phyloP scores from a whole-genome alignment of 768 basidiomycete species.

The Pleurotus cornucopiae region DNA sequence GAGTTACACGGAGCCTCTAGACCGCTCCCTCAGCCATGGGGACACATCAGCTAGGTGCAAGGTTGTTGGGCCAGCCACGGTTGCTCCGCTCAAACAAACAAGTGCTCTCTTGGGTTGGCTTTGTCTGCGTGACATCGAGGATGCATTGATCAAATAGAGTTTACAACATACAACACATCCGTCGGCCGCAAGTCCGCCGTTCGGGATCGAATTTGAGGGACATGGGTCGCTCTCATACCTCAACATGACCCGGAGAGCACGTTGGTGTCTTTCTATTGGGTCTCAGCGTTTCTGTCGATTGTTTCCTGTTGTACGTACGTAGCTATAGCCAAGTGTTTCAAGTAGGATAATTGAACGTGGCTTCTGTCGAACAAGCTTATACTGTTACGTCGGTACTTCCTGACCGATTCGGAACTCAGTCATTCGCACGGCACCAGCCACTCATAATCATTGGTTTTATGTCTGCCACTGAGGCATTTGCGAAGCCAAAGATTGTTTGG shows the following conservation, averaged over 20 bases:
- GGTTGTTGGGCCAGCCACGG: not conserved
- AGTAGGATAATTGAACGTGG: not conserved
- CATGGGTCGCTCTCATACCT: not conserved
- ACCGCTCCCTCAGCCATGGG: slow-evolving; percentile 30
- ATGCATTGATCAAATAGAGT: not conserved
- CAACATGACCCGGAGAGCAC: too few species aligned
- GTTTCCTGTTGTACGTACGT: not conserved
- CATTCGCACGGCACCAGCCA: too few species aligned
- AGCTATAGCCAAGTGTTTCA: not conserved
- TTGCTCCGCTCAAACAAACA: not conserved
- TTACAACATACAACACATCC: not conserved
- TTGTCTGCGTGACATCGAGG: not conserved
- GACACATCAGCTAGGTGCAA: slow-evolving; percentile 15
- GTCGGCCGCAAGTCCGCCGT: not conserved
- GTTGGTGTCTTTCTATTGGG: too few species aligned
- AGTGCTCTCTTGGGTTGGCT: not conserved
- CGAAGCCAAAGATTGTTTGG: not conserved
- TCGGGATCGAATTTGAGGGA: not conserved
- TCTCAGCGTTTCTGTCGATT: not conserved
- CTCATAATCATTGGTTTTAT: not conserved
- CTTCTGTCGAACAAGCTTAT: not conserved
- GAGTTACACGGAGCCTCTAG: slow-evolving; percentile 19
- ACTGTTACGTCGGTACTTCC: not conserved
- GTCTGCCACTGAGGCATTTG: not conserved
- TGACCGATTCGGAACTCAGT: too few species aligned